Evolutionary conservation across 345 rosid species (phyloP).

Genomic region (Anacardium occidentale): DNA sequence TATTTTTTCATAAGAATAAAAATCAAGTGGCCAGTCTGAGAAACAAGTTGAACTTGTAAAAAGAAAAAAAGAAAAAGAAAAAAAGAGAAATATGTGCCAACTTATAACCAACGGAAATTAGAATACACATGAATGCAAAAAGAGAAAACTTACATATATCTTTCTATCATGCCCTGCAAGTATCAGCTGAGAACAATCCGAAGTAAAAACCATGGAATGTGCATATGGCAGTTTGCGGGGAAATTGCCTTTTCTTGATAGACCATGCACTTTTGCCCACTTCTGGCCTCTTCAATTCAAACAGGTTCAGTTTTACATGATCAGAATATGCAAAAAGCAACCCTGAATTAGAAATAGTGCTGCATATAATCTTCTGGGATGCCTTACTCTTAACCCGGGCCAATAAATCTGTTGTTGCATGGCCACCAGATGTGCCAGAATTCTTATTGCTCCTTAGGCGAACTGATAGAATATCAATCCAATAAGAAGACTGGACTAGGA

Average conservation of each 20-base stretch:
- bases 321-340: slow-evolving; percentile 75
- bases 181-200: slow-evolving; percentile 64
- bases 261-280: slow-evolving; percentile 52
- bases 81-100: neutral
- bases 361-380: slow-evolving; percentile 72
- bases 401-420: slow-evolving; percentile 55
- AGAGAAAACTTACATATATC: slow-evolving; percentile 60
- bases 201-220: slow-evolving; percentile 79
- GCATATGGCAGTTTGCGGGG: slow-evolving; percentile 62
- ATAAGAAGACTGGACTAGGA: slow-evolving; percentile 69
- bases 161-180: slow-evolving; percentile 77
- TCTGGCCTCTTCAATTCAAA: slow-evolving; percentile 59
- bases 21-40: too few relatives aligned
- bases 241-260: slow-evolving; percentile 60
- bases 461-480: slow-evolving; percentile 70
- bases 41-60: neutral
- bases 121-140: neutral
- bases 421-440: slow-evolving; percentile 47
- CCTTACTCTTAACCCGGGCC: slow-evolving; percentile 74
- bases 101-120: neutral
- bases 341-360: slow-evolving; percentile 80
- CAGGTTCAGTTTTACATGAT: slow-evolving; percentile 58
- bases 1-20: too few relatives aligned
- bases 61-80: neutral
- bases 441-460: slow-evolving; percentile 28